Evolutionary conservation across 225 moss, liverwort and hornwort species (phyloP).

Genomic region (Bryoerythrophyllum caledonicum): DNA sequence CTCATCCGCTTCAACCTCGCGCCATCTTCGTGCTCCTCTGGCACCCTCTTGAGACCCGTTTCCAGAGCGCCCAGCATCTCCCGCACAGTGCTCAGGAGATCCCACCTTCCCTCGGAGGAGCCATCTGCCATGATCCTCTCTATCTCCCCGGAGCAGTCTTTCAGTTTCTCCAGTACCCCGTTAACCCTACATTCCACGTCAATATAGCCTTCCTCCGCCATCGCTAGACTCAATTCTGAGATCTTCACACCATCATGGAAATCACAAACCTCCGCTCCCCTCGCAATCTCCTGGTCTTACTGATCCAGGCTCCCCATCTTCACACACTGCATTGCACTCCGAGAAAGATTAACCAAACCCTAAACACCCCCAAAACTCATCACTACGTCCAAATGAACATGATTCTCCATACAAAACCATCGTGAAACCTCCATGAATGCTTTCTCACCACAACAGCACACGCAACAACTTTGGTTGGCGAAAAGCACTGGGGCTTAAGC

Average conservation of each 20-base stretch:
- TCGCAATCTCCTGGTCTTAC: slow-evolving; percentile 51
- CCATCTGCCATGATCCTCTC: slow-evolving; percentile 4
- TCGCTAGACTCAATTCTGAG: neutral
- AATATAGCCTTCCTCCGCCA: slow-evolving; percentile 15
- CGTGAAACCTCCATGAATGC: neutral
- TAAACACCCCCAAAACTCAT: neutral
- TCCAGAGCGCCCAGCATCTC: slow-evolving; percentile 10
- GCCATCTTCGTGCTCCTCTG: slow-evolving; percentile 15
- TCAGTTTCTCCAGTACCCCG: slow-evolving; percentile 19
- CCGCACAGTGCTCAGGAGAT: slow-evolving; percentile 2
- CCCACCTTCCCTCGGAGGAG: neutral
- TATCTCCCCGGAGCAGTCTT: slow-evolving; percentile 17
- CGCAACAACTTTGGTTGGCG: too few species aligned
- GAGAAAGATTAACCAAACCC: slow-evolving; percentile 4
- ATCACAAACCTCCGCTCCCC: slow-evolving; percentile 39
- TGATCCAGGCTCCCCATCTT: neutral
- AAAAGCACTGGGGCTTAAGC: too few species aligned
- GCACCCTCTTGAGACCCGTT: slow-evolving; percentile 6
- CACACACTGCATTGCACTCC: neutral
- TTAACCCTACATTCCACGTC: slow-evolving; percentile 7
- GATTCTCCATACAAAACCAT: neutral
- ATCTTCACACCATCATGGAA: neutral
- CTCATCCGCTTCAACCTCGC: neutral
- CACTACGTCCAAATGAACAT: neutral
- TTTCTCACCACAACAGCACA: too few species aligned